A percentile compares a stretch with the other conserved stretches of the same genome.
phyloP scores from a whole-genome alignment of 2,329 filamentous ascomycete genomes.

The Xylaria sp. region DNA sequence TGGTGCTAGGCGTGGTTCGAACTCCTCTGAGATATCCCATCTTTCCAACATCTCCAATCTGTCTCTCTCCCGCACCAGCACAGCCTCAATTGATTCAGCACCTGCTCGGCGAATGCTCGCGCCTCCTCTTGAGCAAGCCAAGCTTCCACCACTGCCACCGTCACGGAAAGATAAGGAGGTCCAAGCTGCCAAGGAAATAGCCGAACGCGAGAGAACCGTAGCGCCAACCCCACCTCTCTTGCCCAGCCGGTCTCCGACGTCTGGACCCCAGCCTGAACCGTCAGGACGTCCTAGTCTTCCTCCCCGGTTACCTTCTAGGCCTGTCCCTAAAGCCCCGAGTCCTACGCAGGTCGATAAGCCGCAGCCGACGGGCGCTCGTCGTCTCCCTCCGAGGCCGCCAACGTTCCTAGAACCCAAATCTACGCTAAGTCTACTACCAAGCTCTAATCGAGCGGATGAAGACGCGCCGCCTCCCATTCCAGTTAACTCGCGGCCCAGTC shows the following conservation, averaged over 20 bases:
- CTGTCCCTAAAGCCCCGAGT: constrained; percentile 34
- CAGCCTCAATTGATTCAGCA: constrained; percentile 39
- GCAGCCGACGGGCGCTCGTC: constrained; percentile 31
- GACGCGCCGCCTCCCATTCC: constrained; percentile 49
- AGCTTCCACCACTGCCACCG: constrained; percentile 53
- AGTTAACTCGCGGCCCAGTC: constrained; percentile 46
- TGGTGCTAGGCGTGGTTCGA: constrained; percentile 47
- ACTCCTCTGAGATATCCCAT: constrained; percentile 53
- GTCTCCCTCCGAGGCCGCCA: constrained; percentile 37
- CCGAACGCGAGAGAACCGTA: constrained; percentile 29
- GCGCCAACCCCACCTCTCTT: constrained; percentile 32
- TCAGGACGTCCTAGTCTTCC: constrained; percentile 40
- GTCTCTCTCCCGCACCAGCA: constrained; percentile 48
- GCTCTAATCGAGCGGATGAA: constrained; percentile 28
- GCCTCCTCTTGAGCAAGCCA: constrained; percentile 51
- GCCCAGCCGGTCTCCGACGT: constrained; percentile 25
- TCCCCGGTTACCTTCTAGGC: constrained; percentile 48
- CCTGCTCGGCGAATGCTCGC: constrained; percentile 45
- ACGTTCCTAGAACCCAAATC: constrained; percentile 32
- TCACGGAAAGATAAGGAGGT: constrained; percentile 50
- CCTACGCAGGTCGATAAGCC: constrained; percentile 24
- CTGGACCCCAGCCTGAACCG: constrained; percentile 32
- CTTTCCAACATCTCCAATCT: constrained; percentile 49
- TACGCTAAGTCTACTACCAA: constrained; percentile 19
- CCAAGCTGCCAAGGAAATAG: constrained; percentile 34